A percentile compares a stretch with the other conserved stretches of the same genome.
These are phyloP conservation scores for Gentiana macrophylla DNA, from an alignment of 257 asterid genomes.

Conservation along the genomic window DNA sequence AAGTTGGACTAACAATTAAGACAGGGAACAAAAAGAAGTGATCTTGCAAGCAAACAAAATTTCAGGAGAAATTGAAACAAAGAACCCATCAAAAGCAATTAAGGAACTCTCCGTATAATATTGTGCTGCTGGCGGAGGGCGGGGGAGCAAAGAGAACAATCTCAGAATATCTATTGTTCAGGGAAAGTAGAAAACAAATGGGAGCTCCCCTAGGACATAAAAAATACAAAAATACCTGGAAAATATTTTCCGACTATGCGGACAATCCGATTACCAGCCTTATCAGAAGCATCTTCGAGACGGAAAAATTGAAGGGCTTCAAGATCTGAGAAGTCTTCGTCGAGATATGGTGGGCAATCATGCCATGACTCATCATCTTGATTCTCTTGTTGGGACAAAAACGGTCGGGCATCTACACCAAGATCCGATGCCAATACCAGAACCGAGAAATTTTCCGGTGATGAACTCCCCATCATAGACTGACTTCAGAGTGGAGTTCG, in stretches of 20 bases:
- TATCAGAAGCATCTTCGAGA: conserved; percentile 62
- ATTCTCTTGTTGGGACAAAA: conserved; percentile 36
- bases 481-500: no score
- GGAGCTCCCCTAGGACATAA: no score
- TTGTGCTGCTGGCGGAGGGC: no score
- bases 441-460: conserved; percentile 67
- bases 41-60: no score
- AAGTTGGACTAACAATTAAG: no score
- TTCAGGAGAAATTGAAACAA: no score
- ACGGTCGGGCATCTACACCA: conserved; percentile 77
- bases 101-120: no score
- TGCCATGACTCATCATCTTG: conserved; percentile 68
- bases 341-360: conserved; percentile 55
- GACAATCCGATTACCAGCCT: conserved; percentile 58
- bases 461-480: conserved; percentile 11
- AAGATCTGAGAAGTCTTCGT: conserved; percentile 78
- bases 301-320: conserved; percentile 72
- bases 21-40: no score
- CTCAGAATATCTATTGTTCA: no score
- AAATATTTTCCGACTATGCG: conserved; percentile 91
- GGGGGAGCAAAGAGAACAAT: no score
- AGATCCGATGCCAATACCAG: conserved; percentile 90
- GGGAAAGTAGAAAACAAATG: no score
- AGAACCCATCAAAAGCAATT: no score
- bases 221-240: conserved; percentile 45